A percentile compares a stretch with the other conserved stretches of the same genome.
Evolutionary conservation across 768 basidiomycete species (phyloP).

Genomic region (Cystobasidium ongulense): DNA sequence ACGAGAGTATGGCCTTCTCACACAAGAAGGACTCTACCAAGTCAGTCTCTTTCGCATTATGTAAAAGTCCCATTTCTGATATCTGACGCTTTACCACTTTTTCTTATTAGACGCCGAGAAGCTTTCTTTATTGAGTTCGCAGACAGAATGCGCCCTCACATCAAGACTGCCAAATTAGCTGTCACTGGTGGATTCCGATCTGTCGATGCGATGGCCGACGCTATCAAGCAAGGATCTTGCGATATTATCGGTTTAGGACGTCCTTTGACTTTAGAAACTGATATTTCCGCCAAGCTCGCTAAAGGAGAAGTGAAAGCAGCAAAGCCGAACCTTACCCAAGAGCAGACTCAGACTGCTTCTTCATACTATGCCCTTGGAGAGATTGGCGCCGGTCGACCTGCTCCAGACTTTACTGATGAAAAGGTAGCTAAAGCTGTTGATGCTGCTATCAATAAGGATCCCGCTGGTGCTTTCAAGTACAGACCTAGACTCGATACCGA

Average conservation of each 20-base stretch:
- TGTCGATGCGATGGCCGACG: conserved; percentile 41
- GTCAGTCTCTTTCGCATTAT: conserved; percentile 34
- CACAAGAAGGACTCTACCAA: conserved; percentile 44
- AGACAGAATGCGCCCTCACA: conserved; percentile 39
- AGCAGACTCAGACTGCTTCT: conserved; percentile 31
- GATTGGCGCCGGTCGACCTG: conserved; percentile 30
- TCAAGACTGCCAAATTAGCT: conserved; percentile 40
- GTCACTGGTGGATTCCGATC: conserved; percentile 46
- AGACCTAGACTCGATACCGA: neutral
- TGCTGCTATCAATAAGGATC: conserved; percentile 9
- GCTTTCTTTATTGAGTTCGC: conserved; percentile 38
- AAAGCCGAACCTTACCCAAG: conserved; percentile 37
- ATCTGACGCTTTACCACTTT: neutral
- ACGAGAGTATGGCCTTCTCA: conserved; percentile 36
- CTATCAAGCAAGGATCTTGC: conserved; percentile 27
- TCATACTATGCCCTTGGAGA: conserved; percentile 36
- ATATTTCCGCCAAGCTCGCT: conserved; percentile 41
- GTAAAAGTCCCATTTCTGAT: neutral
- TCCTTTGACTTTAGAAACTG: conserved; percentile 43
- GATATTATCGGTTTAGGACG: conserved; percentile 44
- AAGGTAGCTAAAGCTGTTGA: conserved; percentile 29
- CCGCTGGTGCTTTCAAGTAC: conserved; percentile 19
- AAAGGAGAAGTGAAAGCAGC: conserved; percentile 39
- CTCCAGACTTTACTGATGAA: conserved; percentile 34
- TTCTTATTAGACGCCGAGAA: neutral